These are phyloP conservation scores for Chlorella sp. DNA, from an alignment of 139 green algal genomes.

Conservation along the genomic window DNA sequence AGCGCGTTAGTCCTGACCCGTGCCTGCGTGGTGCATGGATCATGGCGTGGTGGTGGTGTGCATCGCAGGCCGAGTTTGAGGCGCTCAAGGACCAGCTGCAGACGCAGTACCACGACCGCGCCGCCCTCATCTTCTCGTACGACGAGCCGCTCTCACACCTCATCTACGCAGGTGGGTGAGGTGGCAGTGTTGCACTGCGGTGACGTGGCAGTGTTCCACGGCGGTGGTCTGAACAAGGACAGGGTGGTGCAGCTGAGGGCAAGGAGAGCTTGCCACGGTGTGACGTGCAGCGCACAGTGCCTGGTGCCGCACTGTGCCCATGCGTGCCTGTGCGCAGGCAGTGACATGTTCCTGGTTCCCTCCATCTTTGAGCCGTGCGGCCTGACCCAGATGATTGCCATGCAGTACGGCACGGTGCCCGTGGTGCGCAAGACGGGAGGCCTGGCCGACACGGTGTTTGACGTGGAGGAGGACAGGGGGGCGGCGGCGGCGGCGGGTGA, in stretches of 20 bases:
- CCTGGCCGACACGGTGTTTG: slow-evolving; percentile 82
- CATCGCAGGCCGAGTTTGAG: slow-evolving; percentile 79
- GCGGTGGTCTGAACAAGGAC: no score
- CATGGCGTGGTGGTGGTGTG: no score
- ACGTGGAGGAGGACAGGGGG: slow-evolving; percentile 72
- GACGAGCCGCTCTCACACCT: slow-evolving; percentile 93
- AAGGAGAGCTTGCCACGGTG: no score
- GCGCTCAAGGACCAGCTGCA: slow-evolving; percentile 57
- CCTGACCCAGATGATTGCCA: no score
- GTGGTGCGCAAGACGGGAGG: slow-evolving; percentile 89
- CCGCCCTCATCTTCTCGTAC: slow-evolving; percentile 76
- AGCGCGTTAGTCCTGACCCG: no score
- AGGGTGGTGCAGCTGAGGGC: no score
- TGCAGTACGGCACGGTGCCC: no score
- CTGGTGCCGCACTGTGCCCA: no score
- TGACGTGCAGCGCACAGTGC: no score
- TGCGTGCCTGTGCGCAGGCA: slow-evolving; percentile 23
- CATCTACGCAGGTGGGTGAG: slow-evolving; percentile 71
- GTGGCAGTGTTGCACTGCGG: no score
- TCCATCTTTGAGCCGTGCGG: slow-evolving; percentile 98
- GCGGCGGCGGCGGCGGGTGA: slow-evolving; percentile 28
- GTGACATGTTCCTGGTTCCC: slow-evolving; percentile 91
- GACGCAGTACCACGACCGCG: slow-evolving; percentile 69
- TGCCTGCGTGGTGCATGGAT: no score
- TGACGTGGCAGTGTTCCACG: no score